Conservation (phyloP, 495 filamentous ascomycete species). For the Tricharina praecox region DNA sequence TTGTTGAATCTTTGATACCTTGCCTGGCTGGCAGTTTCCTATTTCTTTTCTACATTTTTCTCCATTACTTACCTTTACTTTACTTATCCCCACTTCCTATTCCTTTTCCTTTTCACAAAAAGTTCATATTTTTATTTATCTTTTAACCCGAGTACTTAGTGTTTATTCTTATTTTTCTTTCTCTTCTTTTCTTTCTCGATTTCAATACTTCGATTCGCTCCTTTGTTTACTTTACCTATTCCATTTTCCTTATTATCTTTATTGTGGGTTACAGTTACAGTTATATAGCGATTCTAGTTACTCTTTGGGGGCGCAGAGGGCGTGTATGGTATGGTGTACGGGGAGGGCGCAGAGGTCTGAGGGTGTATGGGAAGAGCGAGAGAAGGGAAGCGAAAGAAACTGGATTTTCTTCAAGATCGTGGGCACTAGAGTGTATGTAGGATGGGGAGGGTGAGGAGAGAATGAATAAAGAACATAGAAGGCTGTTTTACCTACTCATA, state of each 20-base stretch:
- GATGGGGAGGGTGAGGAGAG: too few species aligned
- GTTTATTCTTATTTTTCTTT: constrained; percentile 26
- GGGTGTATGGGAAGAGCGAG: not conserved
- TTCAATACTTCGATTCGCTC: constrained; percentile 5
- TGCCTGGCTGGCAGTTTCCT: too few species aligned
- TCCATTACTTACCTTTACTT: not conserved
- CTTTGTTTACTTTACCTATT: constrained; percentile 2
- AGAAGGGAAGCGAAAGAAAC: not conserved
- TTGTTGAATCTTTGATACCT: too few species aligned
- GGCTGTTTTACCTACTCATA: too few species aligned
- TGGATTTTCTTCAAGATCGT: not conserved
- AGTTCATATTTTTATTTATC: constrained; percentile 6
- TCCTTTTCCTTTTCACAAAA: constrained; percentile 6
- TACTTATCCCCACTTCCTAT: constrained; percentile 1
- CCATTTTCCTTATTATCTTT: not conserved
- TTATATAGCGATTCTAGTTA: too few species aligned
- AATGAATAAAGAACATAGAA: too few species aligned
- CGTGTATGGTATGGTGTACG: not conserved
- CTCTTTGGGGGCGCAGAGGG: too few species aligned
- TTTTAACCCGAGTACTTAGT: constrained; percentile 19
- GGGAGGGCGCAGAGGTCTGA: not conserved
- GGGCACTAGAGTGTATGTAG: too few species aligned
- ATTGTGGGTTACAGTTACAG: not conserved
- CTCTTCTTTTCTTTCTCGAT: constrained; percentile 7
- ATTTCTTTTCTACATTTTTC: not conserved